Evolutionary conservation across 2,329 filamentous ascomycete species (phyloP).

Genomic region (Calonectria fujianensis): DNA sequence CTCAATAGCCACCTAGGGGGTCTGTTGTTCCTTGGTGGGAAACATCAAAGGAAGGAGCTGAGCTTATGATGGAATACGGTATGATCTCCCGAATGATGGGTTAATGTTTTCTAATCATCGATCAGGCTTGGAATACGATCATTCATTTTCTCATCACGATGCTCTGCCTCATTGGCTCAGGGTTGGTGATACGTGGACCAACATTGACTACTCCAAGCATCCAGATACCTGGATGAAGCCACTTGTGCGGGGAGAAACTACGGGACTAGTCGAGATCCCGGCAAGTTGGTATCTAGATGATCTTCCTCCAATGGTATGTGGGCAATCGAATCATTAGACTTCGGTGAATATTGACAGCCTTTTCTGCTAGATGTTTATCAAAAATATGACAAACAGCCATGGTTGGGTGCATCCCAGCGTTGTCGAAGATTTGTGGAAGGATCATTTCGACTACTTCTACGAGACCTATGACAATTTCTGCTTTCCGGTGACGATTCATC

Average conservation of each 20-base stretch:
- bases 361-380: slow-evolving; percentile 57
- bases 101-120: neutral
- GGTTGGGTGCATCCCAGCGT: slow-evolving; percentile 17
- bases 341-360: neutral
- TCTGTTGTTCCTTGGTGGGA: slow-evolving; percentile 23
- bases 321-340: too few relatives aligned
- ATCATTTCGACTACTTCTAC: slow-evolving; percentile 17
- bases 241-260: slow-evolving; percentile 73
- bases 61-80: slow-evolving; percentile 22
- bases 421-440: slow-evolving; percentile 21
- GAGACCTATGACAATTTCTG: slow-evolving; percentile 19
- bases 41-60: slow-evolving; percentile 13
- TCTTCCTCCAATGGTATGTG: slow-evolving; percentile 13
- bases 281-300: slow-evolving; percentile 11
- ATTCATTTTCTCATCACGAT: slow-evolving; percentile 60
- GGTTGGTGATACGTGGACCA: slow-evolving; percentile 78
- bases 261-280: slow-evolving; percentile 76
- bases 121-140: slow-evolving; percentile 7
- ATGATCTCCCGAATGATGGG: neutral
- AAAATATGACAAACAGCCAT: slow-evolving; percentile 22
- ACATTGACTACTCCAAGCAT: slow-evolving; percentile 75
- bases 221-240: slow-evolving; percentile 64
- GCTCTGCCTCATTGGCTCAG: slow-evolving; percentile 78
- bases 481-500: slow-evolving; percentile 14
- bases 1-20: neutral